Evolutionary conservation across 1,284 basidiomycete genomes (phyloP).

Genomic region (Paramarasmius palmivorus): DNA sequence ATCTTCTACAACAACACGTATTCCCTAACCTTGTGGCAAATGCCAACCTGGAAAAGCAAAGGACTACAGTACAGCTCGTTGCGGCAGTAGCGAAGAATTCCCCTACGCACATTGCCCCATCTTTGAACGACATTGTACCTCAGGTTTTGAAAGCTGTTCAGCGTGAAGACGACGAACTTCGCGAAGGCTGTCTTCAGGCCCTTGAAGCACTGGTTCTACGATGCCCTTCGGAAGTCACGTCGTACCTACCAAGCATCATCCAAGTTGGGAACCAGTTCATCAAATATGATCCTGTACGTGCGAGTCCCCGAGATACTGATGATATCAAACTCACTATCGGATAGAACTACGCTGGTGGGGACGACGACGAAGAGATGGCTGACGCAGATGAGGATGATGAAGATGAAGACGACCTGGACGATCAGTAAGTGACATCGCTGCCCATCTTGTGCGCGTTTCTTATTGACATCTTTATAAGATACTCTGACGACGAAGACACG

Average conservation of each 20-base stretch:
- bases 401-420: slow-evolving; percentile 77
- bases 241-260: slow-evolving; percentile 71
- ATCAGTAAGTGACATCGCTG: slow-evolving; percentile 50
- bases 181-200: slow-evolving; percentile 79
- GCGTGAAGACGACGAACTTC: slow-evolving; percentile 78
- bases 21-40: slow-evolving; percentile 58
- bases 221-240: slow-evolving; percentile 80
- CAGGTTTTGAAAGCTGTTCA: slow-evolving; percentile 67
- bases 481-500: slow-evolving; percentile 98
- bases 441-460: background rate
- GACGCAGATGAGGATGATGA: slow-evolving; percentile 75
- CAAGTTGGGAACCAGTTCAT: slow-evolving; percentile 76
- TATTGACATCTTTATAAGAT: slow-evolving; percentile 44
- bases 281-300: slow-evolving; percentile 89
- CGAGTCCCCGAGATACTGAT: background rate
- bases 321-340: background rate
- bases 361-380: slow-evolving; percentile 84
- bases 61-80: slow-evolving; percentile 80
- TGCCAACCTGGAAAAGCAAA: slow-evolving; percentile 64
- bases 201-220: slow-evolving; percentile 83
- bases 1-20: slow-evolving; percentile 57
- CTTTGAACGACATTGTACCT: slow-evolving; percentile 63
- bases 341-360: slow-evolving; percentile 87
- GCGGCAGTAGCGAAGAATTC: slow-evolving; percentile 76
- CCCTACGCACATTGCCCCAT: slow-evolving; percentile 61